Evolutionary conservation across 202 grass and related monocot species (phyloP), one percentile per base, ranked within the genome.

Genomic region (Setaria italica): DNA sequence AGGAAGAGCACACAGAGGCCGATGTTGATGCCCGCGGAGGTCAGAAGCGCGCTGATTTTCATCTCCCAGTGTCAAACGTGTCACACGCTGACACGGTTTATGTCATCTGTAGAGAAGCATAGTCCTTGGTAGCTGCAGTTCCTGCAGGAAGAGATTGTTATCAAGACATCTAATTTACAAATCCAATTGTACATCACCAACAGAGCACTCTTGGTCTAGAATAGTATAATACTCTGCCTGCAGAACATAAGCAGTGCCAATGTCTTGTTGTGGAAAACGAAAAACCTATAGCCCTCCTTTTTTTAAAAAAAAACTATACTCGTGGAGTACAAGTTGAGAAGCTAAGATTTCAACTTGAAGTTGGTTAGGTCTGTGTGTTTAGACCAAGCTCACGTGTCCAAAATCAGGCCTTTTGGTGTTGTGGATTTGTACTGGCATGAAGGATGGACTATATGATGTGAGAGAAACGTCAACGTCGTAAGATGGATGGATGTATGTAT

Each of bases 11-110:
- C 87, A 43, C 80, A 99, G 51, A 99, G 25, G 7, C 90, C 97
- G 13, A 96, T 94, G 70, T 99, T 99, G 62, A 99, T 96, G 63
- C 97, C 93, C 7, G 93, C 92, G 3, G 97, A 96, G 54, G 97
- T 99, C 37, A 99, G 82, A 1, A 99, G 92, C 25, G 88, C 93
- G 3, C 81, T 94, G 64, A 99, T 29, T 83, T 92, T 91, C 93
- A 98, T 98, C 77, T 43, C 78, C 75, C 54, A 2, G 62, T 41
- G 74, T 15, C 45, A 6, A 43, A 11, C 1, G 9, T 11, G 67
- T 1, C 5, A 10, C 2, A 0, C 0, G 16, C 32, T 37, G 54
- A 25, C 39, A 74, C 57, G 8, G 3, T 21, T 75, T 56, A 62
- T 84, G 80, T 90, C 80, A 87, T 90, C 67, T 46, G 33, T 84